Evolutionary conservation across 352 stramenopile species (phyloP).

Genomic region (Pythium angustatum): DNA sequence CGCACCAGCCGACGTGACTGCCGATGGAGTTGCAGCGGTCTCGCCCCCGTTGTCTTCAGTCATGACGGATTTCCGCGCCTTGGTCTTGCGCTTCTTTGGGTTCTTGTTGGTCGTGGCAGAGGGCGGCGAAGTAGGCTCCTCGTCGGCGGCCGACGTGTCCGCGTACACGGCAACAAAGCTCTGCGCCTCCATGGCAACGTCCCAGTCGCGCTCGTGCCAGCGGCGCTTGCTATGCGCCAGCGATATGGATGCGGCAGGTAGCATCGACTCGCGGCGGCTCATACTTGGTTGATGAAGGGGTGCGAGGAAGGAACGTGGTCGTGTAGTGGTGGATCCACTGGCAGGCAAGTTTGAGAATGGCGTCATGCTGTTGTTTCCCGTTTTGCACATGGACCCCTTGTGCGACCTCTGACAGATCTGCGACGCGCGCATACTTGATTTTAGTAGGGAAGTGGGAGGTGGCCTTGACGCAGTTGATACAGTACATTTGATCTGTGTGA

Average conservation of each 20-base stretch:
- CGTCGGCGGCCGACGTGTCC: conserved; percentile 4
- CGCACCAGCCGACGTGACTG: too few relatives aligned
- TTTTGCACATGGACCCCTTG: too few relatives aligned
- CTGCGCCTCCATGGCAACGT: conserved; percentile 57
- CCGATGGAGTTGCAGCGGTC: not conserved
- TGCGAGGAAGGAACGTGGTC: too few relatives aligned
- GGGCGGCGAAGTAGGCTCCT: not conserved
- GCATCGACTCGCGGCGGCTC: not conserved
- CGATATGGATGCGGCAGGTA: too few relatives aligned
- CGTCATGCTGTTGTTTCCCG: too few relatives aligned
- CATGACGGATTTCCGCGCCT: too few relatives aligned
- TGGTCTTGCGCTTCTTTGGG: conserved; percentile 7
- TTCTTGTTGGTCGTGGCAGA: conserved; percentile 9
- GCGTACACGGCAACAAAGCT: conserved; percentile 60
- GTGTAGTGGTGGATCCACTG: too few relatives aligned
- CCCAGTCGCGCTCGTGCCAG: conserved; percentile 67
- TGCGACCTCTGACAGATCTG: not conserved
- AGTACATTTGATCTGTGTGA: not conserved
- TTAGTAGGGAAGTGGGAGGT: not conserved
- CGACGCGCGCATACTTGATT: not conserved
- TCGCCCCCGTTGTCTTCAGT: too few relatives aligned
- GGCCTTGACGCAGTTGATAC: too few relatives aligned
- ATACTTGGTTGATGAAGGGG: too few relatives aligned
- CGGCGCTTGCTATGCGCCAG: conserved; percentile 48
- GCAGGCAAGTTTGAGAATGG: conserved; percentile 2